phyloP scores from a whole-genome alignment of 202 grass and related monocot genomes.

The Brachypodium distachyon region DNA sequence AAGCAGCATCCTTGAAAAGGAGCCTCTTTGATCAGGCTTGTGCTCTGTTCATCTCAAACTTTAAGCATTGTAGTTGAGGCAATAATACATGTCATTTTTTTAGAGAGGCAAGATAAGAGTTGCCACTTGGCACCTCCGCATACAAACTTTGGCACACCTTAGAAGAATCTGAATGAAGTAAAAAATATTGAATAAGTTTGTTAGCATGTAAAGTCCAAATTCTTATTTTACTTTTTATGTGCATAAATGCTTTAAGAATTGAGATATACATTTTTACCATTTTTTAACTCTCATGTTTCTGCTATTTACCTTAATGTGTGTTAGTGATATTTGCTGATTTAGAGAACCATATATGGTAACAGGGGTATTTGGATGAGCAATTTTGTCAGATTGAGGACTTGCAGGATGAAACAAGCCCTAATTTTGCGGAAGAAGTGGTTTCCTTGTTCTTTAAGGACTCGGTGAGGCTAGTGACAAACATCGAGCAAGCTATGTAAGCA shows the following conservation, averaged over 20 bases:
- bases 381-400: conserved; percentile 86
- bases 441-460: conserved; percentile 85
- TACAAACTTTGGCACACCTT: neutral
- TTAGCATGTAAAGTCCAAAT: neutral
- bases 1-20: conserved; percentile 70
- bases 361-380: conserved; percentile 90
- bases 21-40: conserved; percentile 76
- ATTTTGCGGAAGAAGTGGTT: conserved; percentile 91
- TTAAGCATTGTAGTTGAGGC: conserved; percentile 7
- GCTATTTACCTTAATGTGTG: neutral
- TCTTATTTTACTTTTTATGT: neutral
- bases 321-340: neutral
- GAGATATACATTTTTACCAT: neutral
- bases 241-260: neutral
- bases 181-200: conserved; percentile 8
- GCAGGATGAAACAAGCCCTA: conserved; percentile 82
- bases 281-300: neutral
- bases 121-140: neutral
- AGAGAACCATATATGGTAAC: conserved; percentile 13
- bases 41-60: conserved; percentile 10
- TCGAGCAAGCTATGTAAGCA: conserved; percentile 82
- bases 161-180: conserved; percentile 14
- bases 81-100: neutral
- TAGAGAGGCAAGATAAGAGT: neutral
- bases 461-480: conserved; percentile 55